Percentiles rank a stretch among this genome's conserved stretches.
Evolutionary conservation across 2,329 filamentous ascomycete species (phyloP).

Genomic region (Fusarium redolens): DNA sequence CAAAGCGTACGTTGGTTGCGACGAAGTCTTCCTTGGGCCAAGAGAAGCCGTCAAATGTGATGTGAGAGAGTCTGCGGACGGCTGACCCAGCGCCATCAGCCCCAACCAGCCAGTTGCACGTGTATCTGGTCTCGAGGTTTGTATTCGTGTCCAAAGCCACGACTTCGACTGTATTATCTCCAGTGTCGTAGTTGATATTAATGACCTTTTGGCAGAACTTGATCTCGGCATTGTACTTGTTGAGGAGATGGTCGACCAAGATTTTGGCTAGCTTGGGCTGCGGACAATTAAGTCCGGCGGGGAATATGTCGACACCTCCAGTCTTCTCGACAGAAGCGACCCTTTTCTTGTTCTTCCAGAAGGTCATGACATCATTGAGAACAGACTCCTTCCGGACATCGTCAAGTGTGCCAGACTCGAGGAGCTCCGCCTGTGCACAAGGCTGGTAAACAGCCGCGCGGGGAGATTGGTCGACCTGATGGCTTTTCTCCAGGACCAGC

Average conservation of each 20-base stretch:
- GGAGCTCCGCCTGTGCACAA: neutral
- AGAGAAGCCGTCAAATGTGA: neutral
- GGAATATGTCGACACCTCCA: neutral
- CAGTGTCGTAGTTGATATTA: rapidly evolving
- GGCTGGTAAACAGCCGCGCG: neutral
- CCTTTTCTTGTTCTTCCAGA: neutral
- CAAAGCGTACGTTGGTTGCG: neutral
- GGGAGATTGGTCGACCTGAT: neutral
- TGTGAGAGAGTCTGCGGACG: neutral
- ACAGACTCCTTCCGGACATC: neutral
- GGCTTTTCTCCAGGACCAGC: neutral
- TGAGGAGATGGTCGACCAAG: neutral
- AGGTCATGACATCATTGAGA: neutral
- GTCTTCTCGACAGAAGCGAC: neutral
- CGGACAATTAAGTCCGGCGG: neutral
- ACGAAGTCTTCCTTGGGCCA: neutral
- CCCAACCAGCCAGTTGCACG: neutral
- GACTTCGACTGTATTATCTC: neutral
- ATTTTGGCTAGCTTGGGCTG: neutral
- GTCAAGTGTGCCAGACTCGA: neutral
- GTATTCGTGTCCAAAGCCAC: neutral
- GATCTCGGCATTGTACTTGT: neutral
- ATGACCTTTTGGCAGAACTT: neutral
- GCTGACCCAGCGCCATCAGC: neutral
- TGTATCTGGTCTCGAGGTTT: neutral